Conservation (phyloP, 2,329 filamentous ascomycete species). For the Canariomyces notabilis region DNA sequence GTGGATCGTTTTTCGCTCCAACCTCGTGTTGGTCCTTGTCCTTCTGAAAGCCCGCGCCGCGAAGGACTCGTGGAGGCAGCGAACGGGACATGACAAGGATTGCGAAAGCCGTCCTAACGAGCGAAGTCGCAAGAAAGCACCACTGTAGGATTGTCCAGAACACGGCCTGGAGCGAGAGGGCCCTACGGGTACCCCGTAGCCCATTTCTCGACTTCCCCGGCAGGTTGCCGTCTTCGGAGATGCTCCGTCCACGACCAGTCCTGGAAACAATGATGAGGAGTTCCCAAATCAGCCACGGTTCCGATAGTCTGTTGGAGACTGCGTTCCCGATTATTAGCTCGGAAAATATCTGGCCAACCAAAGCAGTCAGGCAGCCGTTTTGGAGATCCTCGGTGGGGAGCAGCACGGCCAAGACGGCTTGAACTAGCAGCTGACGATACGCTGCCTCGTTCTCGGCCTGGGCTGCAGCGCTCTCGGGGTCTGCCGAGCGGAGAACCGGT, state of each 20-base stretch:
- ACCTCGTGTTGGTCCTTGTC: constrained; percentile 25
- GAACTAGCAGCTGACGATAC: constrained; percentile 85
- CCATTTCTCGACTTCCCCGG: constrained; percentile 13
- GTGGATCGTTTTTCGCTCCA: constrained; percentile 19
- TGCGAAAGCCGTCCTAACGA: constrained; percentile 60
- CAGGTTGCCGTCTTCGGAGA: constrained; percentile 10
- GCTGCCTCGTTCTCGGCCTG: constrained; percentile 73
- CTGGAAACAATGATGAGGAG: constrained; percentile 66
- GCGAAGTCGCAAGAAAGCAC: constrained; percentile 51
- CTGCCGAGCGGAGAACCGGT: constrained; percentile 60
- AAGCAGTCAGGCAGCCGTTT: constrained; percentile 75
- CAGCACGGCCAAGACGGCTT: constrained; percentile 74
- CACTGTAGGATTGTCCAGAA: constrained; percentile 56
- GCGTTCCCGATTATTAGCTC: constrained; percentile 84
- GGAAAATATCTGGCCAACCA: constrained; percentile 83
- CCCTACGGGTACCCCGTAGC: constrained; percentile 10
- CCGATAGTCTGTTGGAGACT: constrained; percentile 72
- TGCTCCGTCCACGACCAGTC: constrained; percentile 30
- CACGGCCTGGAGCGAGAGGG: constrained; percentile 41
- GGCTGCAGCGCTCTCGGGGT: constrained; percentile 46
- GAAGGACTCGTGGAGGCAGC: constrained; percentile 44
- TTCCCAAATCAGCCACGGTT: constrained; percentile 88
- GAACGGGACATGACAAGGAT: constrained; percentile 64
- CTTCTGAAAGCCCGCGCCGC: constrained; percentile 18
- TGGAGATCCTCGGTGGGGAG: constrained; percentile 89